Evolutionary conservation across 345 rosid genomes (phyloP).

Genomic region (Schrenkiella parvula): DNA sequence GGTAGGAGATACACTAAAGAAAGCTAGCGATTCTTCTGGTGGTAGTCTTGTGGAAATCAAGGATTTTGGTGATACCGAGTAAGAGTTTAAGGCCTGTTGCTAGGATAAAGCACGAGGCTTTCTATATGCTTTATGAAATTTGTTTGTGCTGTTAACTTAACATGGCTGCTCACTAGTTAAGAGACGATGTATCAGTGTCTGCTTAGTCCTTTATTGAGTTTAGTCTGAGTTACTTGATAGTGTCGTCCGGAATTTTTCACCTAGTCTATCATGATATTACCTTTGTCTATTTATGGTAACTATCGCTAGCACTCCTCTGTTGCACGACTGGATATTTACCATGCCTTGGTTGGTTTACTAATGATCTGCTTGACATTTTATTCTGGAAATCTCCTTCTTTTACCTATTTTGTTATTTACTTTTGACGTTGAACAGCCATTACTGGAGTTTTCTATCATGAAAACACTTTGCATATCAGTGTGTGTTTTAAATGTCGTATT

Average conservation of each 20-base stretch:
- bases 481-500: neutral
- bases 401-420: neutral
- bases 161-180: neutral
- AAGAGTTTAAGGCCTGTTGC: slow-evolving; percentile 21
- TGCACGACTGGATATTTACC: neutral
- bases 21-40: slow-evolving; percentile 54
- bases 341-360: neutral
- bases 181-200: neutral
- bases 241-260: no score
- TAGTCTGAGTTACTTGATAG: neutral
- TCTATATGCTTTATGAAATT: neutral
- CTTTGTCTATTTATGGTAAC: neutral
- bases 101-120: neutral
- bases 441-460: neutral
- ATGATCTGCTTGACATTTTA: no score
- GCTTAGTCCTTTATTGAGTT: neutral
- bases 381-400: neutral
- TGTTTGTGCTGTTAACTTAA: neutral
- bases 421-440: neutral
- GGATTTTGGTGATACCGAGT: slow-evolving; percentile 63
- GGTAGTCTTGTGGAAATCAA: slow-evolving; percentile 48
- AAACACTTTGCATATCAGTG: neutral
- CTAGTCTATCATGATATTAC: neutral
- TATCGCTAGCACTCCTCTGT: neutral
- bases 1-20: slow-evolving; percentile 87